Evolutionary conservation across 805 yeast species (phyloP), one percentile per base, ranked within the genome.

Genomic region (Torulaspora maleeae): DNA sequence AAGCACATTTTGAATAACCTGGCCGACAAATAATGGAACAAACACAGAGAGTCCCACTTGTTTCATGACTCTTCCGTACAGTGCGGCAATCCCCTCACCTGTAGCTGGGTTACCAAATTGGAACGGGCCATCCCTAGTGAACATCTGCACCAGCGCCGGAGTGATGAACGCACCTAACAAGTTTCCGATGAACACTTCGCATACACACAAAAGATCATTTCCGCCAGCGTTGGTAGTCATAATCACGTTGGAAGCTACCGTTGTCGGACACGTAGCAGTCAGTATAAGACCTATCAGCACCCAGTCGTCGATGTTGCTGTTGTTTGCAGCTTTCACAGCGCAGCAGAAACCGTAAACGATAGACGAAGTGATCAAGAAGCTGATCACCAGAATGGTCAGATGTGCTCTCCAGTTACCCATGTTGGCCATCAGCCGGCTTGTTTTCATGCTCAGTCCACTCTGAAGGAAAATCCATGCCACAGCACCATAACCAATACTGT

Each of bases 181-280:
- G 59, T 89, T 89, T 1, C 96, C 96, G 27, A 88, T 74, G 47
- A 88, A 79, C 8, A 89, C 96, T 62, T 87, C 95, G 61, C 93
- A 82, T 5, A 87, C 69, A 15, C 95, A 82, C 43, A 88, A 67
- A 13, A 83, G 67, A 52, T 79, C 90, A 64, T 88, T 86, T 7
- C 96, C 96, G 53, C 83, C 80, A 0, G 96, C 95, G 47, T 77
- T 77, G 43, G 80, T 75, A 5, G 96, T 89, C 96, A 89, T 89
- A 24, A 89, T 90, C 24, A 89, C 96, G 61, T 89, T 89, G 1
- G 96, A 87, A 0, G 90, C 79, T 15, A 89, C 95, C 0, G 96
- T 89, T 7, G 96, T 89, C 24, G 96, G 96, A 63, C 95, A 86
- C 10, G 91, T 77, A 25, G 86, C 86, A 2, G 95, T 85, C 37